Evolutionary conservation across 2,329 filamentous ascomycete species (phyloP), one percentile per base, ranked within the genome.

Genomic region (Fusarium marasasianum): DNA sequence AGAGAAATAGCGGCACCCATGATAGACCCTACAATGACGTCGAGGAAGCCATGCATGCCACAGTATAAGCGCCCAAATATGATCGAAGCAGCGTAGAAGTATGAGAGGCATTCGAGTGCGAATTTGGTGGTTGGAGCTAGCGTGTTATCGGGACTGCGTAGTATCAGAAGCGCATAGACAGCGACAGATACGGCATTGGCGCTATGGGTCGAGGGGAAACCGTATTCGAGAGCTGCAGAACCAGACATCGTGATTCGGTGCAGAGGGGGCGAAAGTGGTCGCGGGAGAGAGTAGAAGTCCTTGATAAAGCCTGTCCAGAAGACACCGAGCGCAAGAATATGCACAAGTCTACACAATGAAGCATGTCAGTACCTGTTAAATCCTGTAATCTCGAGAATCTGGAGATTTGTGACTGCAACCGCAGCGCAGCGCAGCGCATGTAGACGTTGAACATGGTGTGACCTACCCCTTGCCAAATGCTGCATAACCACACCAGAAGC

Each of bases 161-260:
- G 85, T 53, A 91, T 86, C 62, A 95, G 87, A 13, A 98, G 85
- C 37, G 89, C 91, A 81, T 98, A 98, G 10, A 97, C 89, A 41
- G 95, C 94, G 22, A 98, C 96, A 1, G 96, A 98, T 12, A 98
- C 93, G 5, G 96, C 96, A 82, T 99, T 99, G 55, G 96, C 96
- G 20, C 95, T 98, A 82, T 99, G 96, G 0, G 96, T 98, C 14
- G 95, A 98, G 1, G 96, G 96, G 77, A 98, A 98, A 26, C 96
- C 96, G 81, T 99, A 99, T 81, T 99, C 96, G 62, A 99, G 89
- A 15, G 96, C 95, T 8, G 94, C 95, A 10, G 94, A 98, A 8
- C 95, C 95, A 57, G 96, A 98, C 95, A 98, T 98, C 75, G 95
- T 98, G 81, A 99, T 98, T 60, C 96, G 91, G 68, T 97, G 92